Evolutionary conservation across 2,329 filamentous ascomycete genomes (phyloP), one percentile per base, ranked within the genome.

Genomic region (Penicillium palitans): DNA sequence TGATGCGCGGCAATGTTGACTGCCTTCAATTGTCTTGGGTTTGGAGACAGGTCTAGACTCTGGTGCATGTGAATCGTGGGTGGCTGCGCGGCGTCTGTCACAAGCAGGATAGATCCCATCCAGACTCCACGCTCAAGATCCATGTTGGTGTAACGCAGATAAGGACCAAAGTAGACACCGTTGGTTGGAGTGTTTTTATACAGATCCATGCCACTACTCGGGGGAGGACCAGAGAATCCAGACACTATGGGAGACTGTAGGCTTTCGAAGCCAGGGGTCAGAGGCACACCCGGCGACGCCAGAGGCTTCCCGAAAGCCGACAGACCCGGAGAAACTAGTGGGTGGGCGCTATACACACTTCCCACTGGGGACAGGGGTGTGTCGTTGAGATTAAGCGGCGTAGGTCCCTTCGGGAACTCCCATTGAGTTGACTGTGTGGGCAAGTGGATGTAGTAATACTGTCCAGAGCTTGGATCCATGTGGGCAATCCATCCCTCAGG

Each of bases 401-500:
- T 96, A 0, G 93, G 93, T 0, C 93, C 93, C 77, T 97, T 98
- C 29, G 95, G 95, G 66, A 98, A 98, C 70, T 99, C 95, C 95
- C 95, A 99, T 72, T 99, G 95, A 0, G 95, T 99, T 3, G 93
- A 91, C 72, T 98, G 95, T 0, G 91, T 93, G 1, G 93, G 90
- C 31, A 99, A 83, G 74, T 99, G 95, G 59, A 99, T 99, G 71
- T 99, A 99, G 75, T 99, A 99, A 76, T 98, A 99, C 72, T 98
- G 93, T 1, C 95, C 95, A 2, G 93, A 98, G 71, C 90, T 96
- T 65, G 91, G 90, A 72, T 99, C 95, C 5, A 98, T 82, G 74
- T 98, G 95, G 21, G 95, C 91, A 70, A 99, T 98, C 95, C 95
- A 99, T 35, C 95, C 95, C 78, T 99, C 95, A 6, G 95, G 95